Conservation (phyloP, 805 yeast species). For the Zygoascus bituminiphila region DNA sequence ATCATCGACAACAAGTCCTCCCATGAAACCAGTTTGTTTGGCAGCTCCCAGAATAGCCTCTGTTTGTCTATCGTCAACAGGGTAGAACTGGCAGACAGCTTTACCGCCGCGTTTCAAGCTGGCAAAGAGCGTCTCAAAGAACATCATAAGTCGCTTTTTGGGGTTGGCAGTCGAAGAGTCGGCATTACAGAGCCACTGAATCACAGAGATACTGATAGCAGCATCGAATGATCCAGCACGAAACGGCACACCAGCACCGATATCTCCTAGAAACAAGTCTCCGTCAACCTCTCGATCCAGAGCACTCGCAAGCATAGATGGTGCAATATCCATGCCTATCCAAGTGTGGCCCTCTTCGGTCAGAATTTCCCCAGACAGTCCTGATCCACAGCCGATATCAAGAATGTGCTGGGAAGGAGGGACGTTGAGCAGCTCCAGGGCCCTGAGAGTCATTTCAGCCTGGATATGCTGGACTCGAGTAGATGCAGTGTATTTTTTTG, state of each 20-base stretch:
- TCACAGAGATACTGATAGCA: constrained; percentile 88
- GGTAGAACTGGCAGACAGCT: constrained; percentile 95
- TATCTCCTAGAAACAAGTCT: constrained; percentile 82
- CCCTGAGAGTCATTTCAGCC: constrained; percentile 94
- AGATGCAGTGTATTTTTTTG: constrained; percentile 81
- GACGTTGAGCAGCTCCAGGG: constrained; percentile 76
- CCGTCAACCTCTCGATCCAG: constrained; percentile 90
- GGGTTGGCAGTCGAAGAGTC: constrained; percentile 81
- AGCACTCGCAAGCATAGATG: constrained; percentile 93
- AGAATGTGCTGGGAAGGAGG: constrained; percentile 60
- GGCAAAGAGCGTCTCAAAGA: constrained; percentile 84
- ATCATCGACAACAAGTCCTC: constrained; percentile 90
- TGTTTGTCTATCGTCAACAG: constrained; percentile 78
- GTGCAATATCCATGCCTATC: constrained; percentile 95
- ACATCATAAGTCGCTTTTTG: constrained; percentile 64
- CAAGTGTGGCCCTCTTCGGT: constrained; percentile 91
- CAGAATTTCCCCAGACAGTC: constrained; percentile 87
- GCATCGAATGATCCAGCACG: constrained; percentile 96
- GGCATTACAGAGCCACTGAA: constrained; percentile 97
- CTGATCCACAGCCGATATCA: constrained; percentile 97
- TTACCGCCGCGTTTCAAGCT: constrained; percentile 89
- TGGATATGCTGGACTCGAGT: constrained; percentile 98
- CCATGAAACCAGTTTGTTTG: constrained; percentile 89
- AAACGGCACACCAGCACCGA: constrained; percentile 91
- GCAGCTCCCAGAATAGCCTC: constrained; percentile 76